Evolutionary conservation across 441 rosid species (phyloP).

Genomic region (Populus hybrid): DNA sequence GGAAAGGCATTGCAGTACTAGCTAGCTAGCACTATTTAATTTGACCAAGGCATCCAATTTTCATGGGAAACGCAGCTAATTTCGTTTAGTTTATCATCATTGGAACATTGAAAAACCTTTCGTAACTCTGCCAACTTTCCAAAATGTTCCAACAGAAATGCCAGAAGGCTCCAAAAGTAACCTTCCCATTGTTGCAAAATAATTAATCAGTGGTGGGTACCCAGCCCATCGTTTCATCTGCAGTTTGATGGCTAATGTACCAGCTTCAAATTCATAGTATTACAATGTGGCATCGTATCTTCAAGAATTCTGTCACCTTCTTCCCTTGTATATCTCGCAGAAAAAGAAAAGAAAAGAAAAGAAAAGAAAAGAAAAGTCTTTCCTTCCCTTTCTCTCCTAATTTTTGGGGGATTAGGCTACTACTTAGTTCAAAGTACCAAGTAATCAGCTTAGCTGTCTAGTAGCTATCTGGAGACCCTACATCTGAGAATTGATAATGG

Average conservation of each 20-base stretch:
- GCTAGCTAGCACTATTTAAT: no score
- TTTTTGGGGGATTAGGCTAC: not conserved
- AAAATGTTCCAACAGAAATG: not conserved
- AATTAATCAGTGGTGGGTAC: not conserved
- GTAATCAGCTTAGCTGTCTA: not conserved
- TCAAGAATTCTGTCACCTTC: not conserved
- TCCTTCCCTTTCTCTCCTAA: not conserved
- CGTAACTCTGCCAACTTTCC: not conserved
- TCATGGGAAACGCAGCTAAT: slow-evolving; percentile 5
- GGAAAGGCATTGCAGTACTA: no score
- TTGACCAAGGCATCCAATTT: not conserved
- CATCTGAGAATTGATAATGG: not conserved
- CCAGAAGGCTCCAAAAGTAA: not conserved
- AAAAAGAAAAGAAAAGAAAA: not conserved
- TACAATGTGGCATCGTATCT: not conserved
- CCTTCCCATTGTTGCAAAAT: slow-evolving; percentile 8
- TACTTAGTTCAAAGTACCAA: not conserved
- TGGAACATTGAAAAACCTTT: not conserved
- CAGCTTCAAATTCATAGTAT: not conserved
- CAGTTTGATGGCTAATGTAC: not conserved
- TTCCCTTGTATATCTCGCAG: not conserved
- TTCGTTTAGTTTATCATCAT: not conserved
- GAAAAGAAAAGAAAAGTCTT: not conserved
- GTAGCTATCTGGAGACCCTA: not conserved
- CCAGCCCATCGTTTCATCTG: not conserved